Base-by-base conservation (phyloP, 2,329 filamentous ascomycete species). In the Trichoderma aggressivum region DNA sequence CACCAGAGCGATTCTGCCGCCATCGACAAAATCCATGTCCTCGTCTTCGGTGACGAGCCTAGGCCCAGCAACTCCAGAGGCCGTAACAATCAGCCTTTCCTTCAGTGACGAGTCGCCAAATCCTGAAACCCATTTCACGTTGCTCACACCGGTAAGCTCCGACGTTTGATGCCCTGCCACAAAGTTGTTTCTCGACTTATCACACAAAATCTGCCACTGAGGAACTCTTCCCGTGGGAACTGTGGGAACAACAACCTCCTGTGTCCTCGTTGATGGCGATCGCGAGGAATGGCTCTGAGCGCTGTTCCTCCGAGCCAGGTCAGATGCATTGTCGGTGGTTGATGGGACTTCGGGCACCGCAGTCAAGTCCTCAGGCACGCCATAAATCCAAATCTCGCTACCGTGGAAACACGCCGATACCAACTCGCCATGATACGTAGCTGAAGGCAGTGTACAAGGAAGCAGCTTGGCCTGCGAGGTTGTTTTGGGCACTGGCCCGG, bases 381-480 rank as follows among this genome's bases (percentile, higher is more conserved):
- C 92, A 79, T 95, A 95, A 3, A 95, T 80, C 91, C 92, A 95
- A 6, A 96, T 82, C 28, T 93, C 89, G 70, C 87, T 90, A 16
- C 88, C 89, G 71, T 91, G 85, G 74, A 94, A 94, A 1, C 91
- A 92, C 12, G 92, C 87, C 21, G 91, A 90, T 26, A 93, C 89
- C 30, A 95, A 83, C 64, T 94, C 91, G 18, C 92, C 92, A 71
- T 86, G 84, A 70, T 86, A 86, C n/a, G 89, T 92, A 2, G 91
- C 87, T 3, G 91, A 86, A 12, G 93, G 92, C 34, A 92, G 79
- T 10, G 91, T 92, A 70, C 86, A 90, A 2, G 93, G 93, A 3
- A 89, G 79, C 12, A 91, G 83, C 70, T 89, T 90, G n/a, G 86
- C 84, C 64, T 87, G 85, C 7, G 86, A 85, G 7, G 79, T 76